A percentile compares a stretch with the other conserved stretches of the same genome.
Evolutionary conservation across 148 eudicot species (phyloP).

Genomic region (Euryodendron excelsum): DNA sequence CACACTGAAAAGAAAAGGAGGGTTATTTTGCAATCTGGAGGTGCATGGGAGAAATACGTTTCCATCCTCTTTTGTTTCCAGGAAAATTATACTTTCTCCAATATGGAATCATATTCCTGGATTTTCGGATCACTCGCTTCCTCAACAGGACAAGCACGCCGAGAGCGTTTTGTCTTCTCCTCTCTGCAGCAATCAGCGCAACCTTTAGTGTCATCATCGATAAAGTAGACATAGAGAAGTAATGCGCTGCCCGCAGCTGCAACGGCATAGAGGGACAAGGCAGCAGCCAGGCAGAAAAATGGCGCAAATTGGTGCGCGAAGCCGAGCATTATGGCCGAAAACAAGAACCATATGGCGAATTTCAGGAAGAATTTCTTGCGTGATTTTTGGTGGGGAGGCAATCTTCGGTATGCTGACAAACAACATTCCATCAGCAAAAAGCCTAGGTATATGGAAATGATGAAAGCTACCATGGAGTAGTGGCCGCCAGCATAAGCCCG

Average conservation of each 20-base stretch:
- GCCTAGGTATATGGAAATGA: not conserved
- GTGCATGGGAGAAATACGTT: not conserved
- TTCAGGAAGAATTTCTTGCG: not conserved
- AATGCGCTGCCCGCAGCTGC: not conserved
- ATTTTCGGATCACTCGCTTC: not conserved
- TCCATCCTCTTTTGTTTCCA: too few relatives aligned
- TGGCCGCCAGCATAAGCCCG: not conserved
- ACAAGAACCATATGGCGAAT: not conserved
- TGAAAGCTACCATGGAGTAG: not conserved
- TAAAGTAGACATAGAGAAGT: not conserved
- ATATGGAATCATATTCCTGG: not conserved
- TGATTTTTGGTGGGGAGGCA: not conserved
- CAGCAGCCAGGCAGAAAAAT: not conserved
- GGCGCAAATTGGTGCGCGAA: not conserved
- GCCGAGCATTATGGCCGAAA: not conserved
- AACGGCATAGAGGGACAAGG: not conserved
- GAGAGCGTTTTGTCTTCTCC: not conserved
- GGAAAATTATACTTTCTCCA: not conserved
- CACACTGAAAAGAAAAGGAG: too few relatives aligned
- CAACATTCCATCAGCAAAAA: not conserved
- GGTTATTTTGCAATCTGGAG: too few relatives aligned
- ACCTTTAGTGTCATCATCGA: not conserved
- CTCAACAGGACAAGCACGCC: not conserved
- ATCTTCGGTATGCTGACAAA: not conserved
- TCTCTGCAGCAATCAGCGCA: not conserved